Percentiles rank a stretch among this genome's conserved stretches.
phyloP scores from a whole-genome alignment of 2,329 filamentous ascomycete species.

The Aspergillus arachidicola region DNA sequence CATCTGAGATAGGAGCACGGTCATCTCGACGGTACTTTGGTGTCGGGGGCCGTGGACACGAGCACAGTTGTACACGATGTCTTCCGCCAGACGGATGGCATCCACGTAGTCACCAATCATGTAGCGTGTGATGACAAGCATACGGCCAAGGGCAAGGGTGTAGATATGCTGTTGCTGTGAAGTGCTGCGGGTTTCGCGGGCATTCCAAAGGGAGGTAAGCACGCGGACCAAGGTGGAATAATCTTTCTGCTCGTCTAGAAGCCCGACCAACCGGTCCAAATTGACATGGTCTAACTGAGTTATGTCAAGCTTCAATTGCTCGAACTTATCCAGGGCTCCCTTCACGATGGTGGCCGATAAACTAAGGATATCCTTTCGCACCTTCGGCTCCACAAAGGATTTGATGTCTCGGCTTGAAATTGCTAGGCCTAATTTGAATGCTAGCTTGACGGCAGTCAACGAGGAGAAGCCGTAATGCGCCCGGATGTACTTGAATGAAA shows the following conservation, averaged over 20 bases:
- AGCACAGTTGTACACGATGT: conserved; percentile 59
- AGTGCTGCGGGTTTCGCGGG: conserved; percentile 43
- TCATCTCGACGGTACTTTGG: conserved; percentile 52
- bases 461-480: conserved; percentile 34
- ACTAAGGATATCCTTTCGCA: conserved; percentile 43
- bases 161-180: conserved; percentile 37
- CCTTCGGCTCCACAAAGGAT: conserved; percentile 26
- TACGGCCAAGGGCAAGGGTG: conserved; percentile 53
- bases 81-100: conserved; percentile 53
- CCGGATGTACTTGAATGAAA: conserved; percentile 37
- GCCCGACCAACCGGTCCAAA: conserved; percentile 45
- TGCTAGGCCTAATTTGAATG: conserved; percentile 36
- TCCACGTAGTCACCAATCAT: conserved; percentile 48
- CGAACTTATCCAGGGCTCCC: conserved; percentile 44
- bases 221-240: conserved; percentile 48
- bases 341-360: conserved; percentile 46
- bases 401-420: conserved; percentile 41
- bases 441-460: conserved; percentile 36
- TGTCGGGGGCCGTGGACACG: conserved; percentile 55
- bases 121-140: conserved; percentile 55
- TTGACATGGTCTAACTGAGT: conserved; percentile 43
- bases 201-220: conserved; percentile 48
- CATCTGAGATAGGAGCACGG: conserved; percentile 53
- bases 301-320: conserved; percentile 47
- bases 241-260: conserved; percentile 50